phyloP scores from a whole-genome alignment of 2,329 filamentous ascomycete species.

The Zasmidium angulare region DNA sequence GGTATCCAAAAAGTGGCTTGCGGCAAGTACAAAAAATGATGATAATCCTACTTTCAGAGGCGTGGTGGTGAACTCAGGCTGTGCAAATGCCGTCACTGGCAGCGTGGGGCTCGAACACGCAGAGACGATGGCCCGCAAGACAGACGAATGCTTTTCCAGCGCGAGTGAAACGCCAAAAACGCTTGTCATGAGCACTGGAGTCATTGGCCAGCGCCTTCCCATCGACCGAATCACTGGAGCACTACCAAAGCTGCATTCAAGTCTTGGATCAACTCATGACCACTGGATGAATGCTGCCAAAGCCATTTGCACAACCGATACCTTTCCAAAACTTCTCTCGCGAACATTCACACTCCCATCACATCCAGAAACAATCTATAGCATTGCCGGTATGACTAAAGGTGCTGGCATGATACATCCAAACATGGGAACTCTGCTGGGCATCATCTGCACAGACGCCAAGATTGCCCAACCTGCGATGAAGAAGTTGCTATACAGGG shows the following conservation, averaged over 20 bases:
- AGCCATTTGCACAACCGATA: constrained; percentile 97
- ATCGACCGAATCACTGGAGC: constrained; percentile 85
- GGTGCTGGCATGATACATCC: constrained; percentile 99
- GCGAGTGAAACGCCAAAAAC: constrained; percentile 57
- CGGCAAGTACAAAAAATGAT: too few relatives aligned
- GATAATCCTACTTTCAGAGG: constrained; percentile 68
- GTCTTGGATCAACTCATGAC: constrained; percentile 72
- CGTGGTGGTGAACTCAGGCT: constrained; percentile 91
- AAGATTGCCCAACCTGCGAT: constrained; percentile 70
- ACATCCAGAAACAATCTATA: constrained; percentile 71
- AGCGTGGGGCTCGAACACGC: constrained; percentile 88
- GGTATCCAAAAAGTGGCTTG: constrained; percentile 64
- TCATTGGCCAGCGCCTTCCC: constrained; percentile 91
- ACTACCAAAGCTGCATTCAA: constrained; percentile 72
- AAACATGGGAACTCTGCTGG: constrained; percentile 95
- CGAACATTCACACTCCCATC: constrained; percentile 81
- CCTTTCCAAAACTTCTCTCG: constrained; percentile 93
- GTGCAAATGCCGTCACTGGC: constrained; percentile 95
- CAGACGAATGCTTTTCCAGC: constrained; percentile 63
- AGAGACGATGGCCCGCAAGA: constrained; percentile 73
- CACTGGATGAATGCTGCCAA: constrained; percentile 84
- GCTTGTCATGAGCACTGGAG: constrained; percentile 98
- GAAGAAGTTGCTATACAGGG: constrained; percentile 66
- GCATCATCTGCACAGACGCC: constrained; percentile 88
- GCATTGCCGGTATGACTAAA: constrained; percentile 93